Evolutionary conservation across 306 rosid genomes (phyloP).

Genomic region (Acmispon strigosus): DNA sequence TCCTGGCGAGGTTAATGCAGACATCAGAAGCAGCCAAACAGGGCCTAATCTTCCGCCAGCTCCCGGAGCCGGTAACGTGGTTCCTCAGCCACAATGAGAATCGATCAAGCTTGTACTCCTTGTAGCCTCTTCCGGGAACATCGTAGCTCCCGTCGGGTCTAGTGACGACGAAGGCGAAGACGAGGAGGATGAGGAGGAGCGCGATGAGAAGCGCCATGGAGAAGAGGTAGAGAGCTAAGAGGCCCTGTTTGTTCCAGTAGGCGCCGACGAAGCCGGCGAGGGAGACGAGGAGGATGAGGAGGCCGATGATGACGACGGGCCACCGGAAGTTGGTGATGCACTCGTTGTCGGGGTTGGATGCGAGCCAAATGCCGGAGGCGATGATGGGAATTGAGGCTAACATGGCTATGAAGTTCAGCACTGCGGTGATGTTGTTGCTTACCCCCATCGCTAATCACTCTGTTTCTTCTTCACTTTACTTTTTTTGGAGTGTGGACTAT

Average conservation of each 20-base stretch:
- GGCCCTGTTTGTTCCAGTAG: slow-evolving; percentile 64
- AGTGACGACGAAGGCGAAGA: slow-evolving; percentile 70
- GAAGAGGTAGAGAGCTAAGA: slow-evolving; percentile 75
- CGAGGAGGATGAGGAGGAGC: slow-evolving; percentile 53
- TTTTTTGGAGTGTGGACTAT: background rate
- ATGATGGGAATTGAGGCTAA: slow-evolving; percentile 69
- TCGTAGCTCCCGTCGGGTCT: slow-evolving; percentile 47
- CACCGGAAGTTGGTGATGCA: slow-evolving; percentile 71
- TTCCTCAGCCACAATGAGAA: slow-evolving; percentile 67
- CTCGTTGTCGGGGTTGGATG: slow-evolving; percentile 76
- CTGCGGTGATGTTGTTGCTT: slow-evolving; percentile 80
- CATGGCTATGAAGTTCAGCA: slow-evolving; percentile 61
- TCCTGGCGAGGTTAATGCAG: slow-evolving; percentile 41
- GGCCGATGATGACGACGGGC: slow-evolving; percentile 68
- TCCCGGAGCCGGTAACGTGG: slow-evolving; percentile 40
- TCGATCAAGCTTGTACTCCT: slow-evolving; percentile 51
- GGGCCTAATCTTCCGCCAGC: slow-evolving; percentile 55
- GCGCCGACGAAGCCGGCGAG: slow-evolving; percentile 85
- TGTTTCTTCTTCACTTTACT: background rate
- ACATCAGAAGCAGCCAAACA: slow-evolving; percentile 73
- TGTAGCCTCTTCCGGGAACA: slow-evolving; percentile 48
- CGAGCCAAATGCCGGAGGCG: slow-evolving; percentile 86
- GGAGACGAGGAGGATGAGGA: slow-evolving; percentile 58
- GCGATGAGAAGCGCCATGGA: slow-evolving; percentile 70
- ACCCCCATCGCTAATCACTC: slow-evolving; percentile 42